Conservation (phyloP, 192 early-diverging fungal genomes). For the Backusella australiensis region DNA sequence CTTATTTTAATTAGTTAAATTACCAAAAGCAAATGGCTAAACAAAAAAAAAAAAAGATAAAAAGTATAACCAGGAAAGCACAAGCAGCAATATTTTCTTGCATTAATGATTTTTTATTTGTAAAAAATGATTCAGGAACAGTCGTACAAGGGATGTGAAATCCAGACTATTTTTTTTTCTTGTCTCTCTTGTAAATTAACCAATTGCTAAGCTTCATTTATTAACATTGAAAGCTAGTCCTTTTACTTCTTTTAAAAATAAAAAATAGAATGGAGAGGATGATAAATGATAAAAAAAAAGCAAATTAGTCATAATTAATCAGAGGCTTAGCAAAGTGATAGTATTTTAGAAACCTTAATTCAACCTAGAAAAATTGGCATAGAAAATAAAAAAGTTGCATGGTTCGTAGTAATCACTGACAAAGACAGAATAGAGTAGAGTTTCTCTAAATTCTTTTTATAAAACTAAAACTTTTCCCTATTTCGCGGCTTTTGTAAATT, state of each 20-base stretch:
- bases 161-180: neutral
- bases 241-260: too few relatives aligned
- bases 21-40: neutral
- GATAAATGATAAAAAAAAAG: too few relatives aligned
- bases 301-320: too few relatives aligned
- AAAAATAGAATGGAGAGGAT: too few relatives aligned
- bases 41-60: neutral
- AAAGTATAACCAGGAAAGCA: neutral
- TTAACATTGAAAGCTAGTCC: too few relatives aligned
- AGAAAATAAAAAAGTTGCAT: too few relatives aligned
- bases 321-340: too few relatives aligned
- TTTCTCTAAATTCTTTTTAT: neutral
- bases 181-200: neutral
- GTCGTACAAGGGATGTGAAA: neutral
- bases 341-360: too few relatives aligned
- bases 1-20: neutral
- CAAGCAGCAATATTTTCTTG: neutral
- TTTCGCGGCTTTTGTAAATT: neutral
- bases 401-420: too few relatives aligned
- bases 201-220: neutral
- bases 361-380: too few relatives aligned
- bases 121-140: constrained; percentile 3
- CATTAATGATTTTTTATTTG: neutral
- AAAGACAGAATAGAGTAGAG: too few relatives aligned
- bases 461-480: neutral